Evolutionary conservation across 2,329 filamentous ascomycete species (phyloP), one percentile per base, ranked within the genome.

Genomic region (Sporothrix pallida): DNA sequence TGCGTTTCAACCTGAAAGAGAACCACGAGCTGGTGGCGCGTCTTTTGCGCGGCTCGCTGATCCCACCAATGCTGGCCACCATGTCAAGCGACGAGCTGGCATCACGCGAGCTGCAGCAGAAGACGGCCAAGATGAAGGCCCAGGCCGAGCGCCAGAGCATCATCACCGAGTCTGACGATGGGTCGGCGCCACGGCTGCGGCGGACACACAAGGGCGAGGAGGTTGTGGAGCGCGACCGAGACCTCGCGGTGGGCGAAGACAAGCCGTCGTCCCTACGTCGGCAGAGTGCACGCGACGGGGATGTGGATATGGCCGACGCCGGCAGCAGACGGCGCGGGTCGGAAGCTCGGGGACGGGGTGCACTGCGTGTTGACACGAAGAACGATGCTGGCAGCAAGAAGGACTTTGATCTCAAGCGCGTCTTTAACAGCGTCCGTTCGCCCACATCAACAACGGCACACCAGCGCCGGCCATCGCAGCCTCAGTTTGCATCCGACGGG

Each of bases 171-270:
- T 89, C 93, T 15, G 89, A 93, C 23, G 90, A 92, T 20, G 93
- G 42, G 2, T 20, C 89, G 2, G 94, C 89, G 1, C 92, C 95
- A 3, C 90, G 94, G 2, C 91, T 98, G 73, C 89, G 94, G 78
- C 90, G 93, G 77, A 98, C 95, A 1, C 95, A 98, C 84, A 98
- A 98, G 82, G 96, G 96, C 13, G 95, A 98, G 74, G 96, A 98
- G 80, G 82, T 97, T 17, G 87, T 98, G 17, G 94, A 95, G 75
- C 90, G 92, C 63, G 93, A 97, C 48, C 86, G 83, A 31, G 81
- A 82, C 56, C 77, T 75, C n/a, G 80, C 82, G 52, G 78, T 75
- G 26, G 77, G 76, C 31, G 82, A 83, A 54, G 84, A 84, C 62
- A 81, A 80, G 5, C 81, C 82, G 2, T 81, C 82, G 0, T 78